Evolutionary conservation across 306 rosid genomes (phyloP).

Genomic region (Cucumis cinereus): DNA sequence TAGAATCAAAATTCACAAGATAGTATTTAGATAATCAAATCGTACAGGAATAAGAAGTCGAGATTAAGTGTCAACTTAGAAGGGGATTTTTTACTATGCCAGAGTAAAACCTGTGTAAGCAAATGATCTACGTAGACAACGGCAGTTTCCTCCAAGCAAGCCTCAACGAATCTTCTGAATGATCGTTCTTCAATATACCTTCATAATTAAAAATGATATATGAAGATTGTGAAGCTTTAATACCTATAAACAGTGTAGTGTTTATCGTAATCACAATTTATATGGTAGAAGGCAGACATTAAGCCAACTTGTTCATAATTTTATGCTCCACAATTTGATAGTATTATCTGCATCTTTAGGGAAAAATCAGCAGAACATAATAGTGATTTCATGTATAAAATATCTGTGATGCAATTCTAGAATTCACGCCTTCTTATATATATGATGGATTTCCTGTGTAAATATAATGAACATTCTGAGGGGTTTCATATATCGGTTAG

Average conservation of each 20-base stretch:
- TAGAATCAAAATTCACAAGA: constrained; percentile 20
- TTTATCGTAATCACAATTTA: neutral
- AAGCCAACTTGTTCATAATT: neutral
- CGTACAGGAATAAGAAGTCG: neutral
- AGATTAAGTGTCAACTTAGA: neutral
- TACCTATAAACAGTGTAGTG: neutral
- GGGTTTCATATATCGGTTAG: neutral
- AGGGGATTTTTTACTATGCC: neutral
- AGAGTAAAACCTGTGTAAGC: constrained; percentile 54
- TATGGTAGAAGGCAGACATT: too few species aligned
- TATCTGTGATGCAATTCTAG: too few species aligned
- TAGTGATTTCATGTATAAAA: neutral
- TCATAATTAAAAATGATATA: constrained; percentile 14
- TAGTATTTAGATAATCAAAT: constrained; percentile 8
- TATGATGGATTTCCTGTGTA: neutral
- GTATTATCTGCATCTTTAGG: neutral
- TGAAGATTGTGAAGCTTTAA: neutral
- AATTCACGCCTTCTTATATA: too few species aligned
- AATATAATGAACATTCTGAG: neutral
- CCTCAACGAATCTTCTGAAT: constrained; percentile 94
- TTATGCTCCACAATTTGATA: neutral
- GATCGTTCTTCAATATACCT: constrained; percentile 99
- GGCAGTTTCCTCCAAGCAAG: constrained; percentile 93
- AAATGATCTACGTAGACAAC: constrained; percentile 84
- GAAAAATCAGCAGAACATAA: neutral